Conservation (phyloP, 495 filamentous ascomycete genomes). For the Hypomontagnella monticulosa region DNA sequence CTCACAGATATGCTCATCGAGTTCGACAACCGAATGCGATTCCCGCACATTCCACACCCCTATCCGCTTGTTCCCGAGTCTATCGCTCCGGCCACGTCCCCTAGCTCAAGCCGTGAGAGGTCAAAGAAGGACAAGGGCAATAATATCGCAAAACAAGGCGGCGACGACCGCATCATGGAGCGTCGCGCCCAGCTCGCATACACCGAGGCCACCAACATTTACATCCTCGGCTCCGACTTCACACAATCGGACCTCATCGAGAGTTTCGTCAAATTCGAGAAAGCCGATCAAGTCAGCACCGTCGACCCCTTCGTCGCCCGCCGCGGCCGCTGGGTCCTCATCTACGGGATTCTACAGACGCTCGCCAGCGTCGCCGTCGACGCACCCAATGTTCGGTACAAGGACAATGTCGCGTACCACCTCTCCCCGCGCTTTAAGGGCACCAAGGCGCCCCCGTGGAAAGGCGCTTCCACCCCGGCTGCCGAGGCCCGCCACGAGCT, state of each 20-base stretch:
- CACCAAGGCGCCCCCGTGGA: constrained; percentile 68
- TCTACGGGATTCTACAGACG: constrained; percentile 77
- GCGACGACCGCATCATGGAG: constrained; percentile 48
- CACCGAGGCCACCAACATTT: constrained; percentile 74
- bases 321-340: constrained; percentile 75
- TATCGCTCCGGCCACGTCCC: constrained; percentile 48
- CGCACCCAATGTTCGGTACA: constrained; percentile 66
- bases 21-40: constrained; percentile 71
- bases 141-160: constrained; percentile 25
- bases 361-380: constrained; percentile 75
- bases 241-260: constrained; percentile 66
- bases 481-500: constrained; percentile 65
- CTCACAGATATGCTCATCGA: constrained; percentile 73
- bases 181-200: constrained; percentile 68
- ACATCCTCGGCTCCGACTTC: constrained; percentile 65
- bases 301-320: constrained; percentile 68
- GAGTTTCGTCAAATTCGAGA: constrained; percentile 71
- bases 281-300: constrained; percentile 58
- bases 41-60: constrained; percentile 73
- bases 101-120: constrained; percentile 38
- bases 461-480: constrained; percentile 44
- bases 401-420: constrained; percentile 70
- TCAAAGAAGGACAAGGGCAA: constrained; percentile 51
- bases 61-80: constrained; percentile 71
- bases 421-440: constrained; percentile 67